Percentiles rank a stretch among this genome's conserved stretches.
Conservation (phyloP, 371 early-diverging fungal genomes). For the Mucor lusitanicus region DNA sequence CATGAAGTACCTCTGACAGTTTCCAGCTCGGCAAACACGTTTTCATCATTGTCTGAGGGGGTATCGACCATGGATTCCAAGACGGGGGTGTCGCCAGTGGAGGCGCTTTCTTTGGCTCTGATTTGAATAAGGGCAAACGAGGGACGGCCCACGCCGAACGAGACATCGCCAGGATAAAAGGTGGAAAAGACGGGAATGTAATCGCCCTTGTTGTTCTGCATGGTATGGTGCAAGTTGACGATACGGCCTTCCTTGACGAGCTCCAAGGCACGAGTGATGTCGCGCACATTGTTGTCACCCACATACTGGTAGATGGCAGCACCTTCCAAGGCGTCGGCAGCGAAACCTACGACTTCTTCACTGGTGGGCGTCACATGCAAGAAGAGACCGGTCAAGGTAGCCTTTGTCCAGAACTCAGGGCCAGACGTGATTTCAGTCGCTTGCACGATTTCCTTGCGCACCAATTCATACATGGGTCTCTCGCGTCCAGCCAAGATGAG, state of each 20-base stretch:
- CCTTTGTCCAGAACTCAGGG: conserved; percentile 57
- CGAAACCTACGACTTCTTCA: conserved; percentile 40
- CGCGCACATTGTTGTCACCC: conserved; percentile 47
- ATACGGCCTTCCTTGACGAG: conserved; percentile 43
- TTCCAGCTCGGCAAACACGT: conserved; percentile 47
- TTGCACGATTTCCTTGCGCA: conserved; percentile 31
- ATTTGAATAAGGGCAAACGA: conserved; percentile 44
- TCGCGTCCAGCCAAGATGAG: conserved; percentile 64
- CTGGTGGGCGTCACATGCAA: conserved; percentile 48
- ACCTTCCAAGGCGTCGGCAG: conserved; percentile 45
- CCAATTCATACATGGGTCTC: conserved; percentile 41
- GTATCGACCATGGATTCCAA: conserved; percentile 14
- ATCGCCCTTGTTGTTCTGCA: conserved; percentile 50
- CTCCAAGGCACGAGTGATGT: conserved; percentile 45
- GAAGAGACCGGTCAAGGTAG: conserved; percentile 57
- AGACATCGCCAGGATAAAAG: conserved; percentile 49
- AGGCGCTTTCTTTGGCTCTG: conserved; percentile 20
- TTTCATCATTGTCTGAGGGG: conserved; percentile 28
- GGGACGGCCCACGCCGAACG: conserved; percentile 27
- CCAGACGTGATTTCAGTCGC: conserved; percentile 15
- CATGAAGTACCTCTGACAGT: conserved; percentile 46
- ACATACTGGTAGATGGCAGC: conserved; percentile 55
- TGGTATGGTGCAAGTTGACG: conserved; percentile 38
- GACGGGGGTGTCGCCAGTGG: neutral
- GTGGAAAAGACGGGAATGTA: conserved; percentile 42